These are phyloP conservation scores for Articulospora tetracladia DNA, from an alignment of 495 filamentous ascomycete species.

Conservation along the genomic window DNA sequence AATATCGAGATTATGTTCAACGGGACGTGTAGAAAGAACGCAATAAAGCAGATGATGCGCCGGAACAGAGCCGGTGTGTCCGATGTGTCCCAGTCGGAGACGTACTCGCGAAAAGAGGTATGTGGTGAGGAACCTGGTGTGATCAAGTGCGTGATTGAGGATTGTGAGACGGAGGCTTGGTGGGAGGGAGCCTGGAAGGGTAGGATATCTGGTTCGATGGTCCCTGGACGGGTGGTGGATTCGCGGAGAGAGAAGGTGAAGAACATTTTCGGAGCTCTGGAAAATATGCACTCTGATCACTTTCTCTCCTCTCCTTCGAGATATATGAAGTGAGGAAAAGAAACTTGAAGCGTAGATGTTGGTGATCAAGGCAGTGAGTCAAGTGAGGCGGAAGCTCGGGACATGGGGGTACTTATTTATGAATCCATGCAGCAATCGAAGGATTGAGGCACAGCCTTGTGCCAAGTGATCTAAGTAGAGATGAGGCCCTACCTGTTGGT, in stretches of 20 bases:
- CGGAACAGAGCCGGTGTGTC: not conserved
- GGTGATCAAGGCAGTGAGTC: too few species aligned
- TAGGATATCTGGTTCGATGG: conserved; percentile 1
- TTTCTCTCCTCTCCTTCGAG: too few species aligned
- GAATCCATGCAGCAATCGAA: not conserved
- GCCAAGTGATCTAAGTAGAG: too few species aligned
- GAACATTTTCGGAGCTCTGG: conserved; percentile 1
- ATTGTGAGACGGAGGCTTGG: not conserved
- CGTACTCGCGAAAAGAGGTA: conserved; percentile 5
- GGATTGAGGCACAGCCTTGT: not conserved
- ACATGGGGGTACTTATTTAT: too few species aligned
- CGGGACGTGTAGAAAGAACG: conserved; percentile 9
- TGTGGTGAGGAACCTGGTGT: not conserved
- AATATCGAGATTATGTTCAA: conserved; percentile 8
- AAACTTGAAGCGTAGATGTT: too few species aligned
- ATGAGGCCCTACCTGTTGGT: not conserved
- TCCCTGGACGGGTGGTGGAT: not conserved
- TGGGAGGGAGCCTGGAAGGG: not conserved
- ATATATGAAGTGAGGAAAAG: too few species aligned
- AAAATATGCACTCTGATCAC: too few species aligned
- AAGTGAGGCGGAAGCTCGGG: too few species aligned
- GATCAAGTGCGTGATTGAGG: not conserved
- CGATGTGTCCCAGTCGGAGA: not conserved
- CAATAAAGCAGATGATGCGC: not conserved
- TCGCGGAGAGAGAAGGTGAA: conserved; percentile 6